A percentile compares a stretch with the other conserved stretches of the same genome.
Evolutionary conservation across 306 rosid genomes (phyloP).

Genomic region (Sindora glabra): DNA sequence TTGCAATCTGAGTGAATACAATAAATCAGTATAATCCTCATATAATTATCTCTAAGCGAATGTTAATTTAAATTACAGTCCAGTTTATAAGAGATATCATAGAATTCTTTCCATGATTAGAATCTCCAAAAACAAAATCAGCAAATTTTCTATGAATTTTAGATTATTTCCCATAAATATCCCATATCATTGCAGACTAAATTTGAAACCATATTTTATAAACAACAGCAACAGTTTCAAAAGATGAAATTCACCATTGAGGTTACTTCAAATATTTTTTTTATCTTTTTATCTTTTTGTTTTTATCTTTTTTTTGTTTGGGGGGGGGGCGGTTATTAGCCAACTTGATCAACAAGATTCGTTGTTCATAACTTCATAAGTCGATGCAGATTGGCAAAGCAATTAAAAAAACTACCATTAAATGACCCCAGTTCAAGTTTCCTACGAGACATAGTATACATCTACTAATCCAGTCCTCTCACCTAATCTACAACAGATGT

Average conservation of each 20-base stretch:
- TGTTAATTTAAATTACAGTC: conserved; percentile 15
- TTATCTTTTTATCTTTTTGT: too few relatives aligned
- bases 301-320: too few relatives aligned
- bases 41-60: conserved; percentile 26
- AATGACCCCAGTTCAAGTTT: conserved; percentile 4
- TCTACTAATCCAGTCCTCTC: conserved; percentile 16
- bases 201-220: background rate
- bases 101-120: background rate
- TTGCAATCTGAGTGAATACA: conserved; percentile 87
- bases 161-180: background rate
- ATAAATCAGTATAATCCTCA: conserved; percentile 57
- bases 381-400: background rate
- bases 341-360: too few relatives aligned
- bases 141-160: background rate
- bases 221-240: background rate
- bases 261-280: too few relatives aligned
- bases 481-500: conserved; percentile 31
- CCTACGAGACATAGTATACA: background rate
- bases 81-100: background rate
- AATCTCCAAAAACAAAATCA: background rate
- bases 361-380: too few relatives aligned
- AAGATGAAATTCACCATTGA: background rate
- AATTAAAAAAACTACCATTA: conserved; percentile 7
- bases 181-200: background rate
- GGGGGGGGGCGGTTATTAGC: too few relatives aligned